Evolutionary conservation across 148 eudicot genomes (phyloP), one percentile per base, ranked within the genome.

Genomic region (Rhododendron kiyosumense): DNA sequence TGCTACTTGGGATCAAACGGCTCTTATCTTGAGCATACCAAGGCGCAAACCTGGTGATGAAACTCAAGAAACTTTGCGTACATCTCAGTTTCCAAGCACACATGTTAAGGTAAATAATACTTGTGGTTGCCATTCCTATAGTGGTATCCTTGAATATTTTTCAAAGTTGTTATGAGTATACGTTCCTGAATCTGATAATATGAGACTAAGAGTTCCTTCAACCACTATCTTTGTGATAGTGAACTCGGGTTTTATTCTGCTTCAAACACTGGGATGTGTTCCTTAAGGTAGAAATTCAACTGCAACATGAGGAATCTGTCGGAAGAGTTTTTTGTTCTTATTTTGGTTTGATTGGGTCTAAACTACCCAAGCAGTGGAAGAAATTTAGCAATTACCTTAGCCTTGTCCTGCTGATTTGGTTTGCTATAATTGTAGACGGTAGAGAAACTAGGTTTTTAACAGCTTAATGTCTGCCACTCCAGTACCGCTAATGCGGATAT

Each of bases 61-160:
- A 89, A 94, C 97, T 84, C 98, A 95, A 89, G 98, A 95, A 84
- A 95, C 98, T 4, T 78, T 95, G 85, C 93, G 98, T 41, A 95
- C 98, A 81, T 94, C 98, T 49, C 95, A 93, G 86, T 95, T 95
- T 88, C 98, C 98, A 63, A 95, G 97, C 91, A 90, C 95, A 9
- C 98, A 95, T 92, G 94, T 95, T 4, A 95, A 95, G 98, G 98
- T 95, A 89, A 85, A 59, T 80, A 63, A 34, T 41, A 30, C 48
- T 2, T 45, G 8, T 41, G 9, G 41, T 17, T 0, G 8, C 20
- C 51, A 43, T 77, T n/a, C 22, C 13, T 34, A 20, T 13, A 24
- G 28, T 7, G 71, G 71, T 63, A 63, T 24, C 26, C 71, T 7
- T 63, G 5, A 63, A 63, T 63, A 9, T 26, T 67, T 65, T 65